Evolutionary conservation across 352 stramenopile genomes (phyloP), one percentile per base, ranked within the genome.

Genomic region (Globisporangium irregulare): DNA sequence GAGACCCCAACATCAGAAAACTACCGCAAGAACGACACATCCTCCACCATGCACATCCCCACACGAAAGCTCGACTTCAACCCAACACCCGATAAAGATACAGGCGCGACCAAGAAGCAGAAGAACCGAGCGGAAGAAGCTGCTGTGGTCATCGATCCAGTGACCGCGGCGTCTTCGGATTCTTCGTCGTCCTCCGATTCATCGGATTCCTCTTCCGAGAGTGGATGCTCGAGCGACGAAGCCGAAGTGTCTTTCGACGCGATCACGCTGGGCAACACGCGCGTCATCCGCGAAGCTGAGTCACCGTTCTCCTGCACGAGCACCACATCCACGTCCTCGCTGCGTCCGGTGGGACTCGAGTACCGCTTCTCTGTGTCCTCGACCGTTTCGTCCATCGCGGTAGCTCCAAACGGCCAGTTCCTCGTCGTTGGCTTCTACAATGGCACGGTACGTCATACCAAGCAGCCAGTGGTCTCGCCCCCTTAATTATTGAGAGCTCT

Each of bases 381-480:
- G 0, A 92, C 83, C 0, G 87, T 95, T 1, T 95, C 86, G 3
- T 95, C 87, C 2, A 85, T 94, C n/a, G 86, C 86, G 1, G 71
- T 95, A 1, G 80, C 86, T 12, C 83, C 81, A 0, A 82, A 86
- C 20, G 83, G 86, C 59, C 73, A 82, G 27, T 95, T 93, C 72
- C 71, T 95, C 1, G 84, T 95, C 32, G 85, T 84, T 1, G 87
- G 87, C 1, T 95, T 95, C 53, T 88, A 90, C 70, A 93, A 93
- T 54, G 87, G 87, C 54, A 87, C 72, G 62, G 78, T 86, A 70
- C 46, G 78, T 50, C 48, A 24, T 25, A 22, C 14, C 48, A 22
- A 27, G 14, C 41, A 50, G 15, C 14, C 41, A 50, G 15, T 20
- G 15, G 4, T n/a, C 41, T 8, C 41, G 0, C 34, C 7, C 34